Percentiles rank a stretch among this genome's conserved stretches.
Evolutionary conservation across 2,329 filamentous ascomycete species (phyloP).

Genomic region (Fusarium oxysporum): DNA sequence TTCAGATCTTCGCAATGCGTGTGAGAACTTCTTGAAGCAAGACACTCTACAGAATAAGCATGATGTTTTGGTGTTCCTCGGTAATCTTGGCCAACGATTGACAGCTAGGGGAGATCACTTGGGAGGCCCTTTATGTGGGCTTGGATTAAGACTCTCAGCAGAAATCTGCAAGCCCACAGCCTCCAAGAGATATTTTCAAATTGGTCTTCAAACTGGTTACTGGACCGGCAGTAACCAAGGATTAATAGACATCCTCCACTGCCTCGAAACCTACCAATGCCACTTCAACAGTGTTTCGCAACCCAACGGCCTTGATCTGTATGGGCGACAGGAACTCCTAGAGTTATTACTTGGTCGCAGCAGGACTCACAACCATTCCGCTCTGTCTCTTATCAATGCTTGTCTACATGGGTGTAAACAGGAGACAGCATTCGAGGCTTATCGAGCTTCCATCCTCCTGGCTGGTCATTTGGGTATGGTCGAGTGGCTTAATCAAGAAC

Average conservation of each 20-base stretch:
- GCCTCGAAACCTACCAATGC: constrained; percentile 33
- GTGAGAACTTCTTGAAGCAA: constrained; percentile 32
- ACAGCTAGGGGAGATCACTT: constrained; percentile 40
- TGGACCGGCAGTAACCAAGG: constrained; percentile 24
- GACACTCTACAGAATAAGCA: constrained; percentile 8
- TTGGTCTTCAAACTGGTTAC: constrained; percentile 30
- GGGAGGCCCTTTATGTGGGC: constrained; percentile 45
- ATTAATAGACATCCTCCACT: constrained; percentile 37
- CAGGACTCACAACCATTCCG: constrained; percentile 36
- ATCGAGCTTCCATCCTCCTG: constrained; percentile 45
- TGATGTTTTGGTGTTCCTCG: constrained; percentile 52
- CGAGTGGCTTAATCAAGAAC: constrained; percentile 49
- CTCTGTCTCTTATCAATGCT: constrained; percentile 41
- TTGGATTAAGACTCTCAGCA: constrained; percentile 49
- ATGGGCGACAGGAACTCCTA: constrained; percentile 43
- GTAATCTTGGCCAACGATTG: constrained; percentile 54
- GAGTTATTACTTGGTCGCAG: constrained; percentile 47
- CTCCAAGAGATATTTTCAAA: constrained; percentile 42
- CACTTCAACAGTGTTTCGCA: constrained; percentile 14
- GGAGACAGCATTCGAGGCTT: constrained; percentile 28
- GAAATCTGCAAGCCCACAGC: constrained; percentile 40
- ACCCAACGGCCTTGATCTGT: constrained; percentile 3
- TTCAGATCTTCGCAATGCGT: constrained; percentile 40
- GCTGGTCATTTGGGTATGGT: constrained; percentile 49
- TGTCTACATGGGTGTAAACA: constrained; percentile 12